A percentile compares a stretch with the other conserved stretches of the same genome.
Evolutionary conservation across 1,284 basidiomycete species (phyloP).

Genomic region (Malassezia cuniculi): DNA sequence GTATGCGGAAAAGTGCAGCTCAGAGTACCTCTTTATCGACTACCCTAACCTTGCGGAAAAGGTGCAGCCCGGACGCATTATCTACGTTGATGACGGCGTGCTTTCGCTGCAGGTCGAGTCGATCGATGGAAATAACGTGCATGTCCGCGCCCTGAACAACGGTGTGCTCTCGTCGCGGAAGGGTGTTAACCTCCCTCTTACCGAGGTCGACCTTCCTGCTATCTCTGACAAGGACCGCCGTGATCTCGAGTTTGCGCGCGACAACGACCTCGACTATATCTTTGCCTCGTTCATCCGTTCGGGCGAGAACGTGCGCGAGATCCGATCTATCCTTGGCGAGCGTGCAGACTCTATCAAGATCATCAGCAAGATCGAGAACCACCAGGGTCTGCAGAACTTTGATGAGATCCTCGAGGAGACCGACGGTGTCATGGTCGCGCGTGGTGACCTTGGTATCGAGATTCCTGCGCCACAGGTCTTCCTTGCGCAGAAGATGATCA

Average conservation of each 20-base stretch:
- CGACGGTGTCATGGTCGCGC: conserved; percentile 45
- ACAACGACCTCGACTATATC: conserved; percentile 91
- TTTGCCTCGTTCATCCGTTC: conserved; percentile 45
- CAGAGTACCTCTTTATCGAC: conserved; percentile 49
- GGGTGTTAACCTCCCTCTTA: conserved; percentile 98
- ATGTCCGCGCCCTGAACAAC: conserved; percentile 80
- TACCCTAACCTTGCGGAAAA: conserved; percentile 86
- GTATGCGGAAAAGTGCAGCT: conserved; percentile 71
- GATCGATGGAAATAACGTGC: conserved; percentile 49
- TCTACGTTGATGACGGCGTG: conserved; percentile 96
- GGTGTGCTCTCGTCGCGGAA: conserved; percentile 90
- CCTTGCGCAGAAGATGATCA: conserved; percentile 46
- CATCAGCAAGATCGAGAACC: conserved; percentile 45
- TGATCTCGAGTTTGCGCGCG: conserved; percentile 86
- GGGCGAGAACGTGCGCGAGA: conserved; percentile 36
- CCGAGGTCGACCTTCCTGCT: conserved; percentile 90
- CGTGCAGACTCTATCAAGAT: conserved; percentile 44
- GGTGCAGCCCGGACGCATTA: conserved; percentile 83
- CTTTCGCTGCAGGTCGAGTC: conserved; percentile 81
- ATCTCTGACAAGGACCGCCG: conserved; percentile 84
- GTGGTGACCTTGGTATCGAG: conserved; percentile 45
- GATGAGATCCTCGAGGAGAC: conserved; percentile 45
- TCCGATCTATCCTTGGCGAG: conserved; percentile 43
- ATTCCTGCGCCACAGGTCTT: conserved; percentile 52
- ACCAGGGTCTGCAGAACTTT: conserved; percentile 45